Conservation (phyloP, 2,329 filamentous ascomycete species). For the Lachnellula suecica region DNA sequence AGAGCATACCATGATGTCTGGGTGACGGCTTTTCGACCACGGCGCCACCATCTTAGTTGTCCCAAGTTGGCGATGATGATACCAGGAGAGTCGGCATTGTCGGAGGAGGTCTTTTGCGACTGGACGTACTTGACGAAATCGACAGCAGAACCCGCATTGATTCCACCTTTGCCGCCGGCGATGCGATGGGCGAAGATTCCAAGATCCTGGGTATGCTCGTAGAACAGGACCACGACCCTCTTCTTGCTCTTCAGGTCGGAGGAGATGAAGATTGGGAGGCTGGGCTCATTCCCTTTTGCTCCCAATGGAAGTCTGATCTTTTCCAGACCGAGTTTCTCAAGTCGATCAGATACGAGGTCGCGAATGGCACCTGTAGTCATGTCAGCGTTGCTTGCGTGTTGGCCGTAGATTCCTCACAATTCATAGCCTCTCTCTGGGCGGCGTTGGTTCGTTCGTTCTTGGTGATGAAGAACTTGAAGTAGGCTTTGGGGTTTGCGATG, state of each 20-base stretch:
- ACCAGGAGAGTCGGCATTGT: conserved; percentile 43
- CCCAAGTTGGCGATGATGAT: conserved; percentile 78
- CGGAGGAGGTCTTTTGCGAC: conserved; percentile 11
- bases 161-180: conserved; percentile 60
- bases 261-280: conserved; percentile 69
- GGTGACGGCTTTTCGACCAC: conserved; percentile 59
- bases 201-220: conserved; percentile 69
- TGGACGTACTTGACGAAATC: conserved; percentile 55
- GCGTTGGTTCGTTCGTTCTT: conserved; percentile 77
- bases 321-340: conserved; percentile 58
- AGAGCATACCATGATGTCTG: conserved; percentile 54
- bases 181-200: conserved; percentile 73
- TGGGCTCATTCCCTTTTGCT: conserved; percentile 46
- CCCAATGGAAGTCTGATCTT: conserved; percentile 62
- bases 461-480: conserved; percentile 73
- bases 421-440: conserved; percentile 71
- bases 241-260: conserved; percentile 52
- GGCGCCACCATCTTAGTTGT: conserved; percentile 74
- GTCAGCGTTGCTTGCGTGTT: conserved; percentile 7
- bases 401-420: conserved; percentile 50
- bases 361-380: conserved; percentile 57
- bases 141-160: conserved; percentile 70
- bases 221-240: conserved; percentile 72
- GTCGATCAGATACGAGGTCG: conserved; percentile 58
- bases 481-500: conserved; percentile 63